Percentiles rank a stretch among this genome's conserved stretches.
These are phyloP conservation scores for Linum trigynum DNA, from an alignment of 345 rosid species.

Conservation along the genomic window DNA sequence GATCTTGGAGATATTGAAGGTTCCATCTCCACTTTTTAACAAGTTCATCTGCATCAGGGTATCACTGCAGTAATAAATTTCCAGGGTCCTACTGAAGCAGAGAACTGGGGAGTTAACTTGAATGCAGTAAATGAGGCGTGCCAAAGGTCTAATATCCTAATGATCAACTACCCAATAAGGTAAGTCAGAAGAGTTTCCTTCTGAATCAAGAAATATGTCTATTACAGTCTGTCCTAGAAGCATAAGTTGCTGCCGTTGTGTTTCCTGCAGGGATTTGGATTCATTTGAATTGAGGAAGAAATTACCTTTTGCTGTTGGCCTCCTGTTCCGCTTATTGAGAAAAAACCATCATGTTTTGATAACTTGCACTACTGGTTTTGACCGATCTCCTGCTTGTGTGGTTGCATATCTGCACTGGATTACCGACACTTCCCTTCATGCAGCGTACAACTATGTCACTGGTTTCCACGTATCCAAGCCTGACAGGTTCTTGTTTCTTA, in stretches of 20 bases:
- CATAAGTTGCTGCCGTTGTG: constrained; percentile 11
- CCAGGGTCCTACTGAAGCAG: constrained; percentile 76
- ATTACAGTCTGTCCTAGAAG: background rate
- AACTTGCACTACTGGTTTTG: constrained; percentile 87
- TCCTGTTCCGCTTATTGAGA: constrained; percentile 68
- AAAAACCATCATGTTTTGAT: constrained; percentile 77
- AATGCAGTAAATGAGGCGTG: constrained; percentile 58
- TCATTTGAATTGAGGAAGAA: constrained; percentile 88
- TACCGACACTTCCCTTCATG: constrained; percentile 89
- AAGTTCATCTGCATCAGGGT: constrained; percentile 42
- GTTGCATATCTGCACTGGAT: constrained; percentile 94
- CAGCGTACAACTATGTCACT: constrained; percentile 74
- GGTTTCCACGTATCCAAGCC: constrained; percentile 75
- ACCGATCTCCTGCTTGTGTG: constrained; percentile 80
- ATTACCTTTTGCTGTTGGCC: constrained; percentile 76
- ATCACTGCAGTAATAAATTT: constrained; percentile 75
- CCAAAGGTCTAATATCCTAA: constrained; percentile 56
- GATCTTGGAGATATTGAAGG: background rate
- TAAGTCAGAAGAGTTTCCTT: constrained; percentile 12
- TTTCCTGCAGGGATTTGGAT: constrained; percentile 62
- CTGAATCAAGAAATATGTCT: constrained; percentile 5
- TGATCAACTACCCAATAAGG: constrained; percentile 88
- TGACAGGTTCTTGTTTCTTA: constrained; percentile 42
- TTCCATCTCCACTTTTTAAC: constrained; percentile 7
- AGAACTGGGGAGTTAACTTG: constrained; percentile 69